phyloP scores from a whole-genome alignment of 768 basidiomycete genomes.

The Collybia sordida region DNA sequence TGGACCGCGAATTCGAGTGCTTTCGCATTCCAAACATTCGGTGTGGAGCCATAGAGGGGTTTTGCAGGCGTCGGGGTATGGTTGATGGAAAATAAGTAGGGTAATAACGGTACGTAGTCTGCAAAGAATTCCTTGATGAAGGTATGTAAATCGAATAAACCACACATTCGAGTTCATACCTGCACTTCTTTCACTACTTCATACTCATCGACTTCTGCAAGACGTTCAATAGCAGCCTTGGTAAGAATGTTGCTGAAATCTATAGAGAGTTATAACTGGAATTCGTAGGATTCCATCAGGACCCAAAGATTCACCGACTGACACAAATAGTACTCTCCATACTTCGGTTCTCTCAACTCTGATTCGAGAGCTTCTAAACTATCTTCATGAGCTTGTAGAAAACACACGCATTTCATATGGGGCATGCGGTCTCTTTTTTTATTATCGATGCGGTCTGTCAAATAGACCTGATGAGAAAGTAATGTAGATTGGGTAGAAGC shows the following conservation, averaged over 20 bases:
- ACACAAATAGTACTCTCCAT: conserved; percentile 99
- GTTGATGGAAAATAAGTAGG: conserved; percentile 86
- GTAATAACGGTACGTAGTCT: conserved; percentile 87
- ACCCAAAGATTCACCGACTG: conserved; percentile 72
- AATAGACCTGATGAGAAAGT: conserved; percentile 93
- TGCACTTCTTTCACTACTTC: conserved; percentile 97
- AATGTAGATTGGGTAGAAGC: conserved; percentile 93
- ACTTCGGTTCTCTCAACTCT: conserved; percentile 88
- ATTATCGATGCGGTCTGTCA: conserved; percentile 98
- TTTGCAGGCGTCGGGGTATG: conserved; percentile 60
- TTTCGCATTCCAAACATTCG: conserved; percentile 70
- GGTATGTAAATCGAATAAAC: conserved; percentile 2
- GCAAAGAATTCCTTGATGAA: conserved; percentile 88
- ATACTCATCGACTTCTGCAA: conserved; percentile 93
- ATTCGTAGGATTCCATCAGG: conserved; percentile 15
- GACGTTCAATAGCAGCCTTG: conserved; percentile 86
- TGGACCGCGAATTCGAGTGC: conserved; percentile 80
- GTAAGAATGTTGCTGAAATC: conserved; percentile 95
- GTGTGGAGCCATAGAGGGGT: conserved; percentile 71
- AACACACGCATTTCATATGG: conserved; percentile 97
- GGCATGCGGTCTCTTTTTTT: conserved; percentile 86
- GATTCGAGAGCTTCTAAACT: conserved; percentile 81
- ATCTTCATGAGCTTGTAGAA: conserved; percentile 79
- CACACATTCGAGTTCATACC: conserved; percentile 42
- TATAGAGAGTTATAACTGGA: conserved; percentile 30